These are phyloP conservation scores for Ophiostoma fasciatum DNA, from an alignment of 2,329 filamentous ascomycete species.

Conservation along the genomic window DNA sequence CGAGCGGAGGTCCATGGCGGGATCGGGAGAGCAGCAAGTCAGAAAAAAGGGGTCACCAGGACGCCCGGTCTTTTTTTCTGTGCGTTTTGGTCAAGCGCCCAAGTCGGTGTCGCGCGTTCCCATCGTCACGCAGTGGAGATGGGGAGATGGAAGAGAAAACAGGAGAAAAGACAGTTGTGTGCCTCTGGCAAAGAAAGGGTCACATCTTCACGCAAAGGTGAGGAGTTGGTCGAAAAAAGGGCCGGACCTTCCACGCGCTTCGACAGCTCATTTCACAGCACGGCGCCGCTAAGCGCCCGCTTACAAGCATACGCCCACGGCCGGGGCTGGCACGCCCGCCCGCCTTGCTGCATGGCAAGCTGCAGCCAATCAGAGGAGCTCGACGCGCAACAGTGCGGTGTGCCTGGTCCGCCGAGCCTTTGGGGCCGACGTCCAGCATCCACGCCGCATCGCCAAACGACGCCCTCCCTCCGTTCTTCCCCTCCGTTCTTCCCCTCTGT, in stretches of 20 bases:
- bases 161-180: background rate
- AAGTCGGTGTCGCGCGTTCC: background rate
- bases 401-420: constrained; percentile 13
- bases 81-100: background rate
- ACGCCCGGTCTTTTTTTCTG: no score
- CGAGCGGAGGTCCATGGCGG: constrained; percentile 5
- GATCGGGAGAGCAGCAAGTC: background rate
- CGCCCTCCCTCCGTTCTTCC: background rate
- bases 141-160: background rate
- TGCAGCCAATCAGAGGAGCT: constrained; percentile 13
- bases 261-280: constrained; percentile 7
- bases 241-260: constrained; percentile 6
- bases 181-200: background rate
- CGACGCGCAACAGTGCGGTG: constrained; percentile 16
- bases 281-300: no score
- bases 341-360: constrained; percentile 6
- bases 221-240: background rate
- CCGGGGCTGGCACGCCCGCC: no score
- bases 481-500: background rate
- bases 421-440: no score
- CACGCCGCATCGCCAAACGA: no score
- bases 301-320: no score
- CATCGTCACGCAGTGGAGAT: background rate
- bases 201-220: background rate
- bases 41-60: background rate